Evolutionary conservation across 768 basidiomycete species (phyloP), one percentile per base, ranked within the genome.

Genomic region (Mycena epipterygia): DNA sequence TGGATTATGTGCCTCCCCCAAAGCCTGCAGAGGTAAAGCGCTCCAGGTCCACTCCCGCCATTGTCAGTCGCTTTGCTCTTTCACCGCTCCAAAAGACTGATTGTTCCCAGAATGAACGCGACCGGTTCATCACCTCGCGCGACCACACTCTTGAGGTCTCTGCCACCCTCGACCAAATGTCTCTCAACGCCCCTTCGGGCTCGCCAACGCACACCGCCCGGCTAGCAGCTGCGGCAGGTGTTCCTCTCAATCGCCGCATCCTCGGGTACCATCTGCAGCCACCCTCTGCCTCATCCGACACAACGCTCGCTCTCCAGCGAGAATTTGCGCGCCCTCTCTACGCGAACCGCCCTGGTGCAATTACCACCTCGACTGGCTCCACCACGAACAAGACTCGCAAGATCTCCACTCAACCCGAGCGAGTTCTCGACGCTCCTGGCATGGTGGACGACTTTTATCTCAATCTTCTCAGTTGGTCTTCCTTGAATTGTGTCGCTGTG

Each of bases 361-460:
- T 93, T 27, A 84, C 90, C 1, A 85, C 89, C 1, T 92, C 93
- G 6, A 91, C 89, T 4, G 89, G 91, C 2, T 84, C 88, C 2
- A 81, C 85, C 0, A 91, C 90, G 0, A 88, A 89, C 73, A 95
- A 94, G 78, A 86, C 92, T 7, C 88, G 97, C 23, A 91, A 93
- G 73, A 95, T 98, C 62, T 89, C 96, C 0, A 93, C 94, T 0
- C 89, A 91, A 27, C 95, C 97, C 0, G 94, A 97, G 75, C 89
- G 96, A n/a, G 96, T 98, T 11, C 87, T 99, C 13, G 98, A 99
- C 75, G 97, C 97, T 0, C 96, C 96, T 1, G 95, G 95, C 8
- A 91, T 94, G 87, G 87, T 91, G 13, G 96, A 99, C 73, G 98
- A 99, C 80, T 99, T 97, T 80, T 99, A 99, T 78, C 90, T 99